Evolutionary conservation across 148 eudicot species (phyloP).

Genomic region (Simmondsia chinensis): DNA sequence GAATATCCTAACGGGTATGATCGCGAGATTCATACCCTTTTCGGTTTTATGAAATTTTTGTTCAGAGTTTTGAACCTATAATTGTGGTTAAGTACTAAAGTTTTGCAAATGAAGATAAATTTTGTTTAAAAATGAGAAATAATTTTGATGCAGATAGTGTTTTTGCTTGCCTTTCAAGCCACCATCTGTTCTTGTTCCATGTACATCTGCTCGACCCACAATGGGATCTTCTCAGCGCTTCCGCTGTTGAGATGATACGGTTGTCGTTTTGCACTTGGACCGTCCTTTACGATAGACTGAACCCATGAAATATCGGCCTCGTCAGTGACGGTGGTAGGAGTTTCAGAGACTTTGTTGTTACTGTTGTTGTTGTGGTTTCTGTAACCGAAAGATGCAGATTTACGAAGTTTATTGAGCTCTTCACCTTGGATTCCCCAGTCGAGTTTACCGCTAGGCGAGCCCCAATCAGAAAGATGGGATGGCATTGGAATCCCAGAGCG

Average conservation of each 20-base stretch:
- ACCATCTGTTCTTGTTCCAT: conserved; percentile 77
- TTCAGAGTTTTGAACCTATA: no score
- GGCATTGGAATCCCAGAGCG: conserved; percentile 19
- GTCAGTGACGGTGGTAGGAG: conserved; percentile 3
- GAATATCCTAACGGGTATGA: conserved; percentile 8
- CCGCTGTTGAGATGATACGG: conserved; percentile 26
- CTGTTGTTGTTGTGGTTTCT: conserved; percentile 29
- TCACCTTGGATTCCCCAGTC: conserved; percentile 86
- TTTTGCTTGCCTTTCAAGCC: conserved; percentile 24
- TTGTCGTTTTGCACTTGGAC: conserved; percentile 16
- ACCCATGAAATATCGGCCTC: conserved; percentile 53
- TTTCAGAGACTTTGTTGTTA: conserved; percentile 6
- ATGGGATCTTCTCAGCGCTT: conserved; percentile 37
- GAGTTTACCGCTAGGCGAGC: conserved; percentile 70
- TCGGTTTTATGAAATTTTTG: conserved; percentile 7
- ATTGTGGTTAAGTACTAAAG: no score
- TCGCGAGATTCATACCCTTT: conserved; percentile 9
- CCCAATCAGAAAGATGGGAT: conserved; percentile 55
- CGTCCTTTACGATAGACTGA: conserved; percentile 47
- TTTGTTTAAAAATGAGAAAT: conserved; percentile 5
- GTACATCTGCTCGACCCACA: conserved; percentile 68
- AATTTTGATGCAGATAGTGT: not conserved
- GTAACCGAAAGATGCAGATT: conserved; percentile 75
- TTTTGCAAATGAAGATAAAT: conserved; percentile 2
- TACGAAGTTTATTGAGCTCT: conserved; percentile 70